These are phyloP conservation scores for Clarireedia homoeocarpa DNA, from an alignment of 2,329 filamentous ascomycete species.

Conservation along the genomic window DNA sequence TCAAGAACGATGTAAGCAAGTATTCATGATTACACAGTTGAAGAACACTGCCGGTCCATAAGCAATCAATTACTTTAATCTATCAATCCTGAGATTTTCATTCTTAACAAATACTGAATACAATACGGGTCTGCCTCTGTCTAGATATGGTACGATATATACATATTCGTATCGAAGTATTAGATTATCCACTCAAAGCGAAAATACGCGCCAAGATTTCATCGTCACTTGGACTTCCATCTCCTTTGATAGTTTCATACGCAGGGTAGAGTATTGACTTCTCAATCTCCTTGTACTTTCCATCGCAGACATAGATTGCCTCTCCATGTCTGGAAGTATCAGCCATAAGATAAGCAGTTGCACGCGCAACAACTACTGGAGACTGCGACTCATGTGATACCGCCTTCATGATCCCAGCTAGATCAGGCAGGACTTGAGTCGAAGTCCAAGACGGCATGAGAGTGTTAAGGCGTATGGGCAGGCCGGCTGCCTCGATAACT, in stretches of 20 bases:
- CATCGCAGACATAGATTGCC: conserved; percentile 41
- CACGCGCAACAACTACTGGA: conserved; percentile 39
- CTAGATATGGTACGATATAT: too few species aligned
- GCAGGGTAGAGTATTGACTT: conserved; percentile 34
- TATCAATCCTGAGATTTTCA: too few species aligned
- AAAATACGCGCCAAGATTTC: conserved; percentile 28
- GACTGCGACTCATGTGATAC: conserved; percentile 37
- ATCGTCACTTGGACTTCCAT: conserved; percentile 31
- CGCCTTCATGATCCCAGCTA: conserved; percentile 31
- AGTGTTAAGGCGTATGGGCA: conserved; percentile 44
- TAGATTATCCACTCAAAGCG: background rate
- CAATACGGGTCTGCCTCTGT: too few species aligned
- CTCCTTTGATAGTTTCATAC: conserved; percentile 28
- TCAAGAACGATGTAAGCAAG: too few species aligned
- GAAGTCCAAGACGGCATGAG: conserved; percentile 48
- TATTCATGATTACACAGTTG: too few species aligned
- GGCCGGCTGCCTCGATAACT: conserved; percentile 26
- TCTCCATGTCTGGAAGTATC: conserved; percentile 42
- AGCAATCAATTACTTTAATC: too few species aligned
- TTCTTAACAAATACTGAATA: too few species aligned
- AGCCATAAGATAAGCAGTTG: conserved; percentile 41
- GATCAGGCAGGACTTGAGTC: conserved; percentile 38
- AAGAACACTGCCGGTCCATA: too few species aligned
- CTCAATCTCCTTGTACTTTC: conserved; percentile 47
- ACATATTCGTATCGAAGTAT: too few species aligned